These are phyloP conservation scores for Penicillium coffeae DNA, from an alignment of 495 filamentous ascomycete genomes.

Conservation along the genomic window DNA sequence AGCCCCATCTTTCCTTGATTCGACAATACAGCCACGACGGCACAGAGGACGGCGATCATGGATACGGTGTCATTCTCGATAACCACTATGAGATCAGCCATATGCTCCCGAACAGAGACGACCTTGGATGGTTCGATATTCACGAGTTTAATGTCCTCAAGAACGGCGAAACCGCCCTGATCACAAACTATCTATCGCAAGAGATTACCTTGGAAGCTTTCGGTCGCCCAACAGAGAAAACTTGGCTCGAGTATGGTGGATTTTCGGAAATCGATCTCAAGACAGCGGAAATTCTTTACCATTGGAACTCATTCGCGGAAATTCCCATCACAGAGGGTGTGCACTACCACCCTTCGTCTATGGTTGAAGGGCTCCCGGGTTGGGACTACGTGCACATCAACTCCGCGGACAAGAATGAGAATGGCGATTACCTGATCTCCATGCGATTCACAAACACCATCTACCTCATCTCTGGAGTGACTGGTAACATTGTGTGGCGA, in stretches of 20 bases:
- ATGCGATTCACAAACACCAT: slow-evolving; percentile 54
- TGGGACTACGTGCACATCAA: slow-evolving; percentile 64
- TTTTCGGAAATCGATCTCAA: slow-evolving; percentile 42
- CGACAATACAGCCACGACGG: slow-evolving; percentile 29
- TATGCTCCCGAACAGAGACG: slow-evolving; percentile 28
- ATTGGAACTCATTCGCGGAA: slow-evolving; percentile 42
- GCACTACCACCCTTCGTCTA: slow-evolving; percentile 11
- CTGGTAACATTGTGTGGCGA: slow-evolving; percentile 56
- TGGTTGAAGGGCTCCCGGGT: slow-evolving; percentile 18
- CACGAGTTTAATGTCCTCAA: slow-evolving; percentile 45
- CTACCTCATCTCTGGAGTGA: slow-evolving; percentile 51
- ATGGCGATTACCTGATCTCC: slow-evolving; percentile 56
- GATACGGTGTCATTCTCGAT: slow-evolving; percentile 27
- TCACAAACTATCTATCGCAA: slow-evolving; percentile 42
- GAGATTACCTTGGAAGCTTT: slow-evolving; percentile 34
- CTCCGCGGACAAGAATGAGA: slow-evolving; percentile 52
- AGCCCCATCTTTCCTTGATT: slow-evolving; percentile 41
- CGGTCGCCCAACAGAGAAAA: slow-evolving; percentile 28
- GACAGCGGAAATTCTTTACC: slow-evolving; percentile 36
- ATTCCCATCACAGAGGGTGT: slow-evolving; percentile 29
- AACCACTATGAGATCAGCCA: slow-evolving; percentile 29
- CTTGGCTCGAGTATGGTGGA: slow-evolving; percentile 30
- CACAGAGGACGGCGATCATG: slow-evolving; percentile 15
- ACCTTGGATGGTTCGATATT: slow-evolving; percentile 35
- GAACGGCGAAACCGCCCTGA: slow-evolving; percentile 33